Evolutionary conservation across 73 alveolate genomes (phyloP).

Genomic region (Blepharisma stoltei): DNA sequence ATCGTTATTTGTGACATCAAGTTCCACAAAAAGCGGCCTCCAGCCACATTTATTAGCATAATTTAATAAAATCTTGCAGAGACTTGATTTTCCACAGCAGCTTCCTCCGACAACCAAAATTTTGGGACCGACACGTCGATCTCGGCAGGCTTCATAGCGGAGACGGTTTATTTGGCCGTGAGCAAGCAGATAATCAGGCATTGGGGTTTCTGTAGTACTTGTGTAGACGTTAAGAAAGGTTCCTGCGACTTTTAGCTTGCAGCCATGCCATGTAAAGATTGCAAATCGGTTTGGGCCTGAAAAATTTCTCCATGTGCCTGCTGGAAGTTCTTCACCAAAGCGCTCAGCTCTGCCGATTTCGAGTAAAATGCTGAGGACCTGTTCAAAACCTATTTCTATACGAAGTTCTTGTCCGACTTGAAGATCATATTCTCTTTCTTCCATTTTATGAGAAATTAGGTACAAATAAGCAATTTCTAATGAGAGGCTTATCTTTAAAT

Average conservation of each 20-base stretch:
- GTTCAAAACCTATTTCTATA: slow-evolving; percentile 34
- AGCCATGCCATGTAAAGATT: slow-evolving; percentile 82
- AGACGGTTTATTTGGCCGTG: slow-evolving; percentile 63
- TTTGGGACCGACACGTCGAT: slow-evolving; percentile 70
- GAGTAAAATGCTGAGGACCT: slow-evolving; percentile 36
- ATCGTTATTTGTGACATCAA: slow-evolving; percentile 72
- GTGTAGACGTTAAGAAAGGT: slow-evolving; percentile 41
- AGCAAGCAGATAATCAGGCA: slow-evolving; percentile 63
- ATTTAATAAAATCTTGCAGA: slow-evolving; percentile 75
- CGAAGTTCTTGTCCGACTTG: slow-evolving; percentile 38
- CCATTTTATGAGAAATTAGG: not conserved
- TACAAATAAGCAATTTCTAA: too few species aligned
- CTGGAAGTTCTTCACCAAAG: slow-evolving; percentile 82
- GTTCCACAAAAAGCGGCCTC: slow-evolving; percentile 78
- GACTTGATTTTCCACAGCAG: slow-evolving; percentile 68
- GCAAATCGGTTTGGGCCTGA: slow-evolving; percentile 70
- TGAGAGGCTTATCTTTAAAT: too few species aligned
- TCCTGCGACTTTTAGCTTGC: slow-evolving; percentile 62
- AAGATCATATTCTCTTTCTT: slow-evolving; percentile 18
- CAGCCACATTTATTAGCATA: slow-evolving; percentile 86
- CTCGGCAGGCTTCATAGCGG: slow-evolving; percentile 56
- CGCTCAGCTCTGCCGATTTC: slow-evolving; percentile 80
- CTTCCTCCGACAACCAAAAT: slow-evolving; percentile 72
- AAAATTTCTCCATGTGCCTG: slow-evolving; percentile 56
- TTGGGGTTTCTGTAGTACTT: slow-evolving; percentile 56